Percentiles rank a stretch among this genome's conserved stretches.
Evolutionary conservation across 2,329 filamentous ascomycete species (phyloP).

Genomic region (Trichoderma polysporum): DNA sequence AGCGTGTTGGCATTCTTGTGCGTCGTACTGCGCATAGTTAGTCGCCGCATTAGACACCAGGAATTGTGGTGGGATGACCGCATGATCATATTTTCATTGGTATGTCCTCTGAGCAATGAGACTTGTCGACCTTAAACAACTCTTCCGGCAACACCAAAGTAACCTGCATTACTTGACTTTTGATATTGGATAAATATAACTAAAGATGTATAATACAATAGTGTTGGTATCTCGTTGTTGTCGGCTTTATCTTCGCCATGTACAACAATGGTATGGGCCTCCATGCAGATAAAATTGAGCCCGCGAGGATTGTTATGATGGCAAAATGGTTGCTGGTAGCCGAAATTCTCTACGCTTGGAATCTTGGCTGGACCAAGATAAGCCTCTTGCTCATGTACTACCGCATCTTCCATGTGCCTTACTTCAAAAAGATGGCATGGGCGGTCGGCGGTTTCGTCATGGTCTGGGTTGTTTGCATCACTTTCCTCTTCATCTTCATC

Average conservation of each 20-base stretch:
- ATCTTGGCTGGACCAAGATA: slow-evolving; percentile 50
- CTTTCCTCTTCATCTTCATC: slow-evolving; percentile 52
- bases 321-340: slow-evolving; percentile 49
- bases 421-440: slow-evolving; percentile 44
- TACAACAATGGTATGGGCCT: slow-evolving; percentile 46
- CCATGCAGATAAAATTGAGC: slow-evolving; percentile 42
- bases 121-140: background rate
- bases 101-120: slow-evolving; percentile 25
- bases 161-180: background rate
- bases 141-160: background rate
- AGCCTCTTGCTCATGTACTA: slow-evolving; percentile 53
- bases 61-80: slow-evolving; percentile 50
- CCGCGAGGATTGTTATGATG: slow-evolving; percentile 42
- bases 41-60: slow-evolving; percentile 42
- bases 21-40: slow-evolving; percentile 41
- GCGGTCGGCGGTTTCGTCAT: slow-evolving; percentile 44
- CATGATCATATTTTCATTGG: slow-evolving; percentile 49
- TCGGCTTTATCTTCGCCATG: slow-evolving; percentile 50
- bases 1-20: slow-evolving; percentile 41
- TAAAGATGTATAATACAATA: slow-evolving; percentile 21
- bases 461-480: slow-evolving; percentile 48
- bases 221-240: slow-evolving; percentile 43
- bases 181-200: background rate
- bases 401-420: slow-evolving; percentile 48
- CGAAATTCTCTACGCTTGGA: slow-evolving; percentile 49